A percentile compares a stretch with the other conserved stretches of the same genome.
These are phyloP conservation scores for Tubosaeta sp. DNA, from an alignment of 768 basidiomycete genomes.

Conservation along the genomic window DNA sequence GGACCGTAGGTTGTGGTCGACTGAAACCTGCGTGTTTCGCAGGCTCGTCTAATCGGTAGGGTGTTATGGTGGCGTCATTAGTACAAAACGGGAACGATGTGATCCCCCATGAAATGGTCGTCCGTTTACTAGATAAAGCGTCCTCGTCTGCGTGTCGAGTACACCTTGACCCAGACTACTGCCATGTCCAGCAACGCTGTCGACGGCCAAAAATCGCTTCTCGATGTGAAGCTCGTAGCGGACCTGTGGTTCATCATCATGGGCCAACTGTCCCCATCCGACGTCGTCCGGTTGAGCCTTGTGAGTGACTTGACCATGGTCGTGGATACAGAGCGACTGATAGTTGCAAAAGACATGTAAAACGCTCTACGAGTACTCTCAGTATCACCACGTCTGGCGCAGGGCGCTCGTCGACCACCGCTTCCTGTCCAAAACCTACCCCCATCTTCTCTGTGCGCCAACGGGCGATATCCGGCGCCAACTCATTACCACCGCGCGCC, in stretches of 20 bases:
- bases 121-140: neutral
- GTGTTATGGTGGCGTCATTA: slow-evolving; percentile 20
- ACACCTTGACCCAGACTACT: neutral
- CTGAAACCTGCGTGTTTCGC: slow-evolving; percentile 1
- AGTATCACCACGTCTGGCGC: slow-evolving; percentile 25
- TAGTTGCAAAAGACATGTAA: slow-evolving; percentile 20
- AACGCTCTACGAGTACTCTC: slow-evolving; percentile 21
- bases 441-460: slow-evolving; percentile 19
- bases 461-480: slow-evolving; percentile 22
- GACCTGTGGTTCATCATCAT: slow-evolving; percentile 30
- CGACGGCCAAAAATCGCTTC: neutral
- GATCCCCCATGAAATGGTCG: neutral
- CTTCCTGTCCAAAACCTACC: slow-evolving; percentile 23
- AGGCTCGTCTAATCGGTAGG: slow-evolving; percentile 11
- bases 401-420: slow-evolving; percentile 19
- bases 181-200: neutral
- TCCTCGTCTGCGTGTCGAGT: neutral
- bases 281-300: slow-evolving; percentile 21
- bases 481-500: slow-evolving; percentile 17
- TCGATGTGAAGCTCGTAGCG: slow-evolving; percentile 16
- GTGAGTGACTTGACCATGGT: slow-evolving; percentile 14
- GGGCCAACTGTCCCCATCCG: slow-evolving; percentile 23
- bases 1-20: neutral
- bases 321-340: neutral
- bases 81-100: slow-evolving; percentile 2